Evolutionary conservation across 441 rosid genomes (phyloP).

Genomic region (Populus tomentosa): DNA sequence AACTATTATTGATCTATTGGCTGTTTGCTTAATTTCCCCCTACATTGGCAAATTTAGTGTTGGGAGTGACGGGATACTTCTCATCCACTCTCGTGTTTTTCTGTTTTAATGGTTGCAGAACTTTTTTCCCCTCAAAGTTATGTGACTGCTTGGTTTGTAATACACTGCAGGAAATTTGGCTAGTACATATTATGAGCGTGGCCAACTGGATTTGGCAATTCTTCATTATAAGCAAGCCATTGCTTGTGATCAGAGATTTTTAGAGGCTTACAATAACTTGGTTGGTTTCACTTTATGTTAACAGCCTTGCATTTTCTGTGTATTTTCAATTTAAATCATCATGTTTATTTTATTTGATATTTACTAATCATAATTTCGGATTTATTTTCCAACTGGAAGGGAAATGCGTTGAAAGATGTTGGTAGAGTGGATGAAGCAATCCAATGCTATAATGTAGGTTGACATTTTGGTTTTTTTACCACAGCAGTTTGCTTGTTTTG

Average conservation of each 20-base stretch:
- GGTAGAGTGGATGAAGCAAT: conserved; percentile 95
- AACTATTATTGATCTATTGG: background rate
- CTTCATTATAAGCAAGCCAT: conserved; percentile 90
- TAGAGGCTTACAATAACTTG: conserved; percentile 98
- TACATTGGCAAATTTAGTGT: background rate
- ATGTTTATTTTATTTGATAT: background rate
- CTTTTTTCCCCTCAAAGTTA: background rate
- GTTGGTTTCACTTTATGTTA: conserved; percentile 37
- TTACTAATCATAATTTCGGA: conserved; percentile 8
- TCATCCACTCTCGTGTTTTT: background rate
- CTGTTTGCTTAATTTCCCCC: background rate
- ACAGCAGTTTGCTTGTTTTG: background rate
- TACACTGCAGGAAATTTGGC: conserved; percentile 76
- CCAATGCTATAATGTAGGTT: conserved; percentile 82
- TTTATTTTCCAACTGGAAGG: conserved; percentile 43
- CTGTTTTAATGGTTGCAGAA: background rate
- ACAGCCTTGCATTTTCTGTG: background rate
- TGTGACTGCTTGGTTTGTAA: background rate
- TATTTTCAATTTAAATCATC: background rate
- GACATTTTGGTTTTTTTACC: background rate
- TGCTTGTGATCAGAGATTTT: conserved; percentile 71
- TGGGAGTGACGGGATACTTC: background rate
- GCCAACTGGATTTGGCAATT: conserved; percentile 86
- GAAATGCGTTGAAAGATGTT: conserved; percentile 93
- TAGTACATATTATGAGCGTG: conserved; percentile 81